Base-by-base conservation (phyloP, 345 rosid genomes). In the Eucalyptus lansdowneana region DNA sequence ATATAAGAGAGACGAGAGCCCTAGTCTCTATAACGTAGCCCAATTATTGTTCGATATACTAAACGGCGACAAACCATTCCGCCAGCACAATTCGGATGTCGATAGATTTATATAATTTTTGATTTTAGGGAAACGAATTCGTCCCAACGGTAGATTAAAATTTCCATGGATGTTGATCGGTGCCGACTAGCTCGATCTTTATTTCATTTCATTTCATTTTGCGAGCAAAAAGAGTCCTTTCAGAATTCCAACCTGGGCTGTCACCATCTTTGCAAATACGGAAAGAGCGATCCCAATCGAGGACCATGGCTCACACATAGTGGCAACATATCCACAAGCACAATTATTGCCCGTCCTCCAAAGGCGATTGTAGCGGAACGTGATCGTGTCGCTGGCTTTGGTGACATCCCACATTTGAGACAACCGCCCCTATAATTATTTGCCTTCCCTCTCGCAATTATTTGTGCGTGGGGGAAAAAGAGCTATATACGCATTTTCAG, bases 381-480 rank as follows among this genome's bases (percentile, higher is more conserved):
- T 93, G 94, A 91, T 91, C 83, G 90, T 92, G 94, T 93, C 93
- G 89, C 90, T 87, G 91, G 91, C 90, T 92, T 90, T 88, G 88
- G 90, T 89, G 94, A 89, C 94, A 93, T 86, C 83, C 45, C 92
- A 90, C 93, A 94, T 85, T 91, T 47, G 45, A 34, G 62, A 14
- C 89, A n/a, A 76, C 50, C 85, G 92, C 93, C 90, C 87, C 93
- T 91, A 86, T 87, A 90, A 91, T 91, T 93, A 91, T 89, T 93
- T 89, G 85, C 86, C 89, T 11, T 9, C 13, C 81, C 29, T 88
- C 47, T 47, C 45, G 81, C 44, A 67, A 49, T 25, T 88, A 76
- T 76, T 76, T 37, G 83, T n/a, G 44, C 6, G 81, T 25, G 81
- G 81, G 45, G 50, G 14, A 11, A 37, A 76, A 76, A 47, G 83